Evolutionary conservation across 163 green algal genomes (phyloP), one percentile per base, ranked within the genome.

Genomic region (Scenedesmus sp.): DNA sequence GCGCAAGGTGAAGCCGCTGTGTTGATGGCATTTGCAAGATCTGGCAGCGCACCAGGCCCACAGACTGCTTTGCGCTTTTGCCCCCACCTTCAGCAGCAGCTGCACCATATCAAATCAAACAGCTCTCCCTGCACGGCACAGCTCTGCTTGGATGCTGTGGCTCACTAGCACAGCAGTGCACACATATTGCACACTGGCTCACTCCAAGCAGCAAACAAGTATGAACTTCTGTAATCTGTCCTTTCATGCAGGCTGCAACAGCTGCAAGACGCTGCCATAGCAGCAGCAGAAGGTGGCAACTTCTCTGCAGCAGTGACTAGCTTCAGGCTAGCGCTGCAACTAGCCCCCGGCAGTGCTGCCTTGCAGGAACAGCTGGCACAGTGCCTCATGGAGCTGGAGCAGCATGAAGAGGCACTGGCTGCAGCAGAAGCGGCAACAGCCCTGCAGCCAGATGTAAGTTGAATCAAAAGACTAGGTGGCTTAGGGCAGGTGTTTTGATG

Each of bases 321-420:
- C 12, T 92, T 92, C 54, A 26, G 1, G 52, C 64, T 23, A 57
- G 88, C 88, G 5, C 8, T 84, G 4, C 59, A 79, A 26, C 77
- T 84, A 23, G 20, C 16, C 4, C 81, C 62, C 6, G 26, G 64
- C 34, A 60, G 67, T 81, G 81, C 81, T 13, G 9, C 3, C 2
- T 57, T 92, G 52, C 88, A 92, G n/a, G 88, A 92, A 34, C 88
- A 92, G 81, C 81, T 74, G 12, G 88, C 88, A 60, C 88, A 92
- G 34, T 88, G 77, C 59, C 64, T 89, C 6, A 84, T 88, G 88
- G 88, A 92, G 64, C 20, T 89, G 18, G 88, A 92, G n/a, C 13
- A 79, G 12, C 12, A 89, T 57, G 34, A 55, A 3, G 81, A 15
- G 52, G 88, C 88, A 55, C 64, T 88, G 5, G 9, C 16, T 6